Conservation (phyloP, 768 basidiomycete species). For the Inosperma sp. region DNA sequence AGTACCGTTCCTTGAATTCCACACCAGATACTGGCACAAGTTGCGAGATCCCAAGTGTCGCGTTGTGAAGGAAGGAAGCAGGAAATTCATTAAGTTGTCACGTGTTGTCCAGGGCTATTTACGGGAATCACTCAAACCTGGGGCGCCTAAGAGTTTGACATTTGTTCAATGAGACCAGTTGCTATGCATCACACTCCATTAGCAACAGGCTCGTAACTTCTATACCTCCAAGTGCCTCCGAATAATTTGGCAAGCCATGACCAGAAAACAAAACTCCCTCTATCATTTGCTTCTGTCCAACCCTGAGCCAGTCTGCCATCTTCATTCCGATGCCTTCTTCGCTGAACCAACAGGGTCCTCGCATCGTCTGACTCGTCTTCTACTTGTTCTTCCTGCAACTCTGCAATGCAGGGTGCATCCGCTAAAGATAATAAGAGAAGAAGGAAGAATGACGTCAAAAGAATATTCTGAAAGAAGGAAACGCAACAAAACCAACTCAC, state of each 20-base stretch:
- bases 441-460: background rate
- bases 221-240: too few relatives aligned
- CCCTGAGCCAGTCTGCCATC: background rate
- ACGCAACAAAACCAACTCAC: conserved; percentile 30
- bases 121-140: background rate
- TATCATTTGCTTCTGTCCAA: background rate
- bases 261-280: too few relatives aligned
- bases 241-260: too few relatives aligned
- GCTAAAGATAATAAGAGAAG: too few relatives aligned
- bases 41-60: background rate
- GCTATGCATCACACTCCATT: too few relatives aligned
- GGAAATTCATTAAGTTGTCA: background rate
- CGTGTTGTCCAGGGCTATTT: background rate
- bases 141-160: too few relatives aligned
- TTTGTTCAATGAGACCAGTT: too few relatives aligned
- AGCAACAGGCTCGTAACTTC: too few relatives aligned
- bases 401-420: background rate
- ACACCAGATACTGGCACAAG: background rate
- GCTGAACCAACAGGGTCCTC: too few relatives aligned
- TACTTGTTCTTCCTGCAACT: conserved; percentile 46
- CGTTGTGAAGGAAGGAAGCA: background rate
- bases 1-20: background rate
- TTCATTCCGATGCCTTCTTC: conserved; percentile 19
- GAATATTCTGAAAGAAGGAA: background rate
- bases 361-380: conserved; percentile 63